Base-by-base conservation (phyloP, 768 basidiomycete species). In the Leccinum incarnatum region DNA sequence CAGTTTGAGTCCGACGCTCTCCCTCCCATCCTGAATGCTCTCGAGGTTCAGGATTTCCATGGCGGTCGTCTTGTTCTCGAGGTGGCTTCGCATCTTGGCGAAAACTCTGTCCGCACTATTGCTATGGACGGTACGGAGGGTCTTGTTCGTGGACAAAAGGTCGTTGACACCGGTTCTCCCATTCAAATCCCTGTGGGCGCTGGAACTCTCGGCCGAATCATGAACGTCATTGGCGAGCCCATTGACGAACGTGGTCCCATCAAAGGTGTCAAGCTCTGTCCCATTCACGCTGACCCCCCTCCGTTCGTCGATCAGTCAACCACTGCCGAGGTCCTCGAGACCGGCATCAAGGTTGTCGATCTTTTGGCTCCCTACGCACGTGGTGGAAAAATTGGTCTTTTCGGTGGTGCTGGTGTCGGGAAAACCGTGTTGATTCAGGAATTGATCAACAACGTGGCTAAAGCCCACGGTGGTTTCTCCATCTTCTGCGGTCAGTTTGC, bases 401-500 rank as follows among this genome's bases (percentile, higher is more conserved):
- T 99, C 80, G 97, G 97, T 72, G 97, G 97, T 89, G 97, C 97
- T 68, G 97, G 97, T 90, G 97, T 99, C 81, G 97, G 97, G 70
- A 99, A 99, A 86, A 98, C 97, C 57, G 97, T 99, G 74, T 81
- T 98, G 79, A 98, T 98, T 77, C 96, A 98, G 77, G 95, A 98
- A 75, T 89, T 99, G 73, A 99, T 99, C 82, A 98, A 99, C 88
- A 99, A 99, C 83, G 95, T 99, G 73, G 97, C 97, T 72, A 99
- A 99, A 83, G 97, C 97, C 54, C 97, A 99, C 76, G 97, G 97
- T 93, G 97, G 97, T 93, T 98, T 98, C 91, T 99, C 97, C 51
- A 97, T 98, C 76, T 98, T 98, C 87, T 94, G 92, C 69, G 93
- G 92, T 93, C 70, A 51, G 84, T 75, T 27, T 46, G 23, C 19